Base-by-base conservation (phyloP, 2,329 filamentous ascomycete genomes). In the Colletotrichum australisinense region DNA sequence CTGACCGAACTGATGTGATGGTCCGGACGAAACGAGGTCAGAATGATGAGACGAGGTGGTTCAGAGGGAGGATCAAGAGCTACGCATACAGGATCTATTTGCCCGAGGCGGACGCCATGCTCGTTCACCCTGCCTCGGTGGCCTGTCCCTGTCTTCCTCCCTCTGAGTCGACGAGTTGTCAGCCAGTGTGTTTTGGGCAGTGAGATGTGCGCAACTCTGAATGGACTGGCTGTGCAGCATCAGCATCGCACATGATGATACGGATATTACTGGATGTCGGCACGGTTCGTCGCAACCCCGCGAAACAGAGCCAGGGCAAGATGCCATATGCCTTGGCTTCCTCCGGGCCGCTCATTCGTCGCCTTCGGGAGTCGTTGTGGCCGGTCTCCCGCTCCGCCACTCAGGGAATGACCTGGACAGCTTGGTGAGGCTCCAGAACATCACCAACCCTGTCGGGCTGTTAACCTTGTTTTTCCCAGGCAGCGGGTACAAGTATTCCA, bases 41-140 rank as follows among this genome's bases (percentile, higher is more conserved):
- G 57, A 63, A 32, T 56, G 49, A 68, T 57, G 63, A 72, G 63
- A 72, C 69, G 56, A 72, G 66, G 64, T 52, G 63, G 60, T 67
- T 63, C 26, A 26, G 69, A 72, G 57, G 66, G 69, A 72, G 38
- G 42, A 22, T 22, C 26, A 53, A 46, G 65, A 63, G 46, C 46
- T 38, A n/a, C 42, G 42, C 42, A 49, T n/a, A 49, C 62, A 28
- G 62, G 28, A 35, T 24, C 14, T 52, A 57, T 53, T 57, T 52
- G 59, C 55, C 53, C 32, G 66, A 72, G 42, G 53, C 53, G 58
- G 42, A 58, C 65, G 28, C 42, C 22, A 53, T 30, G 59, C 63
- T 52, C 57, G 35, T 62, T 57, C 57, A 46, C 63, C 57, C 28
- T 58, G 49, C 64, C 32, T 57, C 19, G 22, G 46, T 24, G n/a